Percentiles rank a stretch among this genome's conserved stretches.
Evolutionary conservation across 1,139 yeast species (phyloP).

Genomic region (Hemisphaericaspora xylanilytica): DNA sequence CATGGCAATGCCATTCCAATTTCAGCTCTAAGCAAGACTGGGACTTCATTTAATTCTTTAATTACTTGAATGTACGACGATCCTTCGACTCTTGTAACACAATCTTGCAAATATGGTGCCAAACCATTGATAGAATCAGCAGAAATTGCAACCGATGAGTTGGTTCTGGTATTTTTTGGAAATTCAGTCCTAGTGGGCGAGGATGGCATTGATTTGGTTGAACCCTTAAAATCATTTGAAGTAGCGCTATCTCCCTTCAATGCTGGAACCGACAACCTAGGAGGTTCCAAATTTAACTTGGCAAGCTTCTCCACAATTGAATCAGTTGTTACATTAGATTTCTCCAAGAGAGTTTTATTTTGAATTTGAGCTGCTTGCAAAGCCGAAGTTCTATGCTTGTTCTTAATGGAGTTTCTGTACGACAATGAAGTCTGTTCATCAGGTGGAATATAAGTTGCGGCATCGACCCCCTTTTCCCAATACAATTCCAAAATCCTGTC

Average conservation of each 20-base stretch:
- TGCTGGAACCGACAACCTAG: constrained; percentile 45
- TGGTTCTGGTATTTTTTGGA: constrained; percentile 25
- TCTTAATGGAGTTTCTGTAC: constrained; percentile 73
- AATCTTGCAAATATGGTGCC: constrained; percentile 54
- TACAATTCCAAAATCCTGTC: constrained; percentile 71
- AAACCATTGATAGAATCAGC: constrained; percentile 35
- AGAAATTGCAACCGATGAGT: constrained; percentile 22
- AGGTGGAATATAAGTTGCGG: constrained; percentile 87
- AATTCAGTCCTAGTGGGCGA: constrained; percentile 25
- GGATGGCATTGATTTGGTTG: constrained; percentile 27
- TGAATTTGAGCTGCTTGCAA: constrained; percentile 64
- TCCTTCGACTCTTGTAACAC: constrained; percentile 60
- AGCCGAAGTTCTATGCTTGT: constrained; percentile 73
- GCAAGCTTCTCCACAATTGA: constrained; percentile 48
- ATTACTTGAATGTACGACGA: constrained; percentile 74
- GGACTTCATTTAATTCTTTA: constrained; percentile 72
- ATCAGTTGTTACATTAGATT: constrained; percentile 33
- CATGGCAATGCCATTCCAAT: constrained; percentile 95
- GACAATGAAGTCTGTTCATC: constrained; percentile 80
- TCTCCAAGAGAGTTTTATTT: constrained; percentile 34
- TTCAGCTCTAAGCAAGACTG: constrained; percentile 85
- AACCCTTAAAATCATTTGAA: constrained; percentile 4
- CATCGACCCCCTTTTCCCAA: constrained; percentile 90
- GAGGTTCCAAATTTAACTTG: constrained; percentile 51
- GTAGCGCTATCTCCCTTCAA: constrained; percentile 10